phyloP scores from a whole-genome alignment of 345 rosid species.

The Salix caprea region DNA sequence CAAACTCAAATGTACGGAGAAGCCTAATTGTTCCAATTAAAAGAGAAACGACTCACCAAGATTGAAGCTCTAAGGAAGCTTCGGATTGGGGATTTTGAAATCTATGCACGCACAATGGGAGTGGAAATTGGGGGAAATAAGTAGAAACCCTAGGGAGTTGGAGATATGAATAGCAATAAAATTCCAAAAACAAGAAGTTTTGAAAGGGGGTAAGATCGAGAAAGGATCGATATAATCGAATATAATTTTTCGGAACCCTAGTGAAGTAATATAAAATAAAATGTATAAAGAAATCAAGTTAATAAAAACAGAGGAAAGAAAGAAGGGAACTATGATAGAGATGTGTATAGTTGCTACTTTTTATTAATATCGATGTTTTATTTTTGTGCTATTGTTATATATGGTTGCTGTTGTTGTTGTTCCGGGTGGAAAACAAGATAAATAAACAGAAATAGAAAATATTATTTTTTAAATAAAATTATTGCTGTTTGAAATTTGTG shows the following conservation, averaged over 20 bases:
- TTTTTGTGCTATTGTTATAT: background rate
- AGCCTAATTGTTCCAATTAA: background rate
- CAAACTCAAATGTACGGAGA: background rate
- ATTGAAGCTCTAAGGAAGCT: background rate
- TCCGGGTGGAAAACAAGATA: background rate
- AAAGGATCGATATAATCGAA: constrained; percentile 22
- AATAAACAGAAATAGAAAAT: background rate
- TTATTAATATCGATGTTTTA: background rate
- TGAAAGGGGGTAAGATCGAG: constrained; percentile 15
- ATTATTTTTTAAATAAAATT: no score
- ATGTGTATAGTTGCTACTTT: background rate
- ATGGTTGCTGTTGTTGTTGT: no score
- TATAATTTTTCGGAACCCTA: constrained; percentile 12
- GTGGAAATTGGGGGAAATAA: background rate
- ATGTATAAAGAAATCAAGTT: background rate
- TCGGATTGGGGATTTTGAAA: background rate
- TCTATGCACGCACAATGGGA: background rate
- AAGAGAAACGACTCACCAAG: background rate
- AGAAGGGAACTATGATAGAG: background rate
- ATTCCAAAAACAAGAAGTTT: background rate
- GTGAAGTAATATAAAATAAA: background rate
- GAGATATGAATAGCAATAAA: background rate
- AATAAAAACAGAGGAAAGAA: no score
- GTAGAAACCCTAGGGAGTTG: constrained; percentile 4
- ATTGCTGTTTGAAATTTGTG: no score